Conservation (phyloP, 2,329 filamentous ascomycete species). For the Neophaeococcomyces mojaviensis region DNA sequence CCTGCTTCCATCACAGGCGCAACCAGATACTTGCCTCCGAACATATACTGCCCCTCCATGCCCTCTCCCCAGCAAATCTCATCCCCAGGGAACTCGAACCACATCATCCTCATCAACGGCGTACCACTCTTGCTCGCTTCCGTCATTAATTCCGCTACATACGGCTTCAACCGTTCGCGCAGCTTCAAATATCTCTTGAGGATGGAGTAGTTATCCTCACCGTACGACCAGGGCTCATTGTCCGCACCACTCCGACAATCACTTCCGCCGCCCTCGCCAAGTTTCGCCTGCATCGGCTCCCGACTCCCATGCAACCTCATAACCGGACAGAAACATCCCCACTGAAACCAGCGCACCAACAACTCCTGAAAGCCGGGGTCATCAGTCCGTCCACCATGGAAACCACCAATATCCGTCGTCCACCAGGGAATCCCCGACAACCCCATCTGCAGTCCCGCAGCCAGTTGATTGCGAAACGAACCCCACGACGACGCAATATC, state of each 20-base stretch:
- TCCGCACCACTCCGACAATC: conserved; percentile 41
- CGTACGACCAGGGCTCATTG: conserved; percentile 63
- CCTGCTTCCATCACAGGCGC: conserved; percentile 49
- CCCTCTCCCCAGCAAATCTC: conserved; percentile 45
- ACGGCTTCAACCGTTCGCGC: conserved; percentile 51
- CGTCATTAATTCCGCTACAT: conserved; percentile 52
- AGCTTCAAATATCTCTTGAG: conserved; percentile 53
- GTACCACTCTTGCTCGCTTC: conserved; percentile 53
- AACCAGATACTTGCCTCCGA: conserved; percentile 51
- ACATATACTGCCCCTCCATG: conserved; percentile 60
- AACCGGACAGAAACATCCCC: conserved; percentile 53
- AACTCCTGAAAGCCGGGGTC: conserved; percentile 54
- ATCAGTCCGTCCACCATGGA: conserved; percentile 56
- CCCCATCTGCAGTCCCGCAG: conserved; percentile 60
- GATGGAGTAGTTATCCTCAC: conserved; percentile 52
- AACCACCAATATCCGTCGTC: conserved; percentile 65
- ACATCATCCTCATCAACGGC: conserved; percentile 56
- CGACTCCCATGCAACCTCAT: conserved; percentile 61
- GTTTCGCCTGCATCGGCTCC: conserved; percentile 48
- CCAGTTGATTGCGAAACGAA: conserved; percentile 52
- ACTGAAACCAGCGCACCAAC: conserved; percentile 63
- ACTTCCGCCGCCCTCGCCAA: conserved; percentile 30
- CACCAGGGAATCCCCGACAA: conserved; percentile 59
- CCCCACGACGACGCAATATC: conserved; percentile 60
- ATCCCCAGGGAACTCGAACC: conserved; percentile 57